phyloP scores from a whole-genome alignment of 192 early-diverging fungal genomes.

The Phycomyces nitens region DNA sequence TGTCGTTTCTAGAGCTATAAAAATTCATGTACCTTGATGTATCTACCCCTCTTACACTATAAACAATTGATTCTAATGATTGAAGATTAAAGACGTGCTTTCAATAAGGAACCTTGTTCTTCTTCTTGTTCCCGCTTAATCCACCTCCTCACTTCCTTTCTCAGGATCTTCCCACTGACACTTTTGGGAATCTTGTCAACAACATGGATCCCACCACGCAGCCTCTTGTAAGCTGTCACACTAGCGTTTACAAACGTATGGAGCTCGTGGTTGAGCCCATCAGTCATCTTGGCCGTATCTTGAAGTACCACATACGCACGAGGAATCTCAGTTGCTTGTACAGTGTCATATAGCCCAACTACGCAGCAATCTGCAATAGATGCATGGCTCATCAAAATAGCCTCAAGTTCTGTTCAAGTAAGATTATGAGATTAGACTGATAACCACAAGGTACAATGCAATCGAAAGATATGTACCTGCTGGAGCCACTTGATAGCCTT shows the following conservation, averaged over 20 bases:
- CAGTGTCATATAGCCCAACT: conserved; percentile 39
- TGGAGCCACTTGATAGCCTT: conserved; percentile 70
- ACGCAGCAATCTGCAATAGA: conserved; percentile 46
- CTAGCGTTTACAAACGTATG: conserved; percentile 52
- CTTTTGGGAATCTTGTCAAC: conserved; percentile 75
- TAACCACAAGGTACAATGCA: neutral
- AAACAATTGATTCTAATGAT: too few species aligned
- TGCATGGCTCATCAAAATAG: conserved; percentile 51
- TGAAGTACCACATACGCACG: conserved; percentile 76
- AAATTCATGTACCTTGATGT: too few species aligned
- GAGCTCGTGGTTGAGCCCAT: conserved; percentile 41
- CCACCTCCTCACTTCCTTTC: conserved; percentile 48
- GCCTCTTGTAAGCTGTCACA: conserved; percentile 72
- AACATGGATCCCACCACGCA: conserved; percentile 76
- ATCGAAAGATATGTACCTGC: too few species aligned
- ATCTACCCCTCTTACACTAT: too few species aligned
- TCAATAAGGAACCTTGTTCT: too few species aligned
- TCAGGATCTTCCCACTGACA: conserved; percentile 78
- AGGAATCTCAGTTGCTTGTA: conserved; percentile 67
- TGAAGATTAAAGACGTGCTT: too few species aligned
- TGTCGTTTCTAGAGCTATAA: too few species aligned
- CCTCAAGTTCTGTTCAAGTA: conserved; percentile 53
- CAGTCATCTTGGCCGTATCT: conserved; percentile 33
- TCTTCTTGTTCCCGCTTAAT: conserved; percentile 1
- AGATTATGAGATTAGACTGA: neutral